phyloP scores from a whole-genome alignment of 2,329 filamentous ascomycete genomes.

The Aspergillus udagawae region DNA sequence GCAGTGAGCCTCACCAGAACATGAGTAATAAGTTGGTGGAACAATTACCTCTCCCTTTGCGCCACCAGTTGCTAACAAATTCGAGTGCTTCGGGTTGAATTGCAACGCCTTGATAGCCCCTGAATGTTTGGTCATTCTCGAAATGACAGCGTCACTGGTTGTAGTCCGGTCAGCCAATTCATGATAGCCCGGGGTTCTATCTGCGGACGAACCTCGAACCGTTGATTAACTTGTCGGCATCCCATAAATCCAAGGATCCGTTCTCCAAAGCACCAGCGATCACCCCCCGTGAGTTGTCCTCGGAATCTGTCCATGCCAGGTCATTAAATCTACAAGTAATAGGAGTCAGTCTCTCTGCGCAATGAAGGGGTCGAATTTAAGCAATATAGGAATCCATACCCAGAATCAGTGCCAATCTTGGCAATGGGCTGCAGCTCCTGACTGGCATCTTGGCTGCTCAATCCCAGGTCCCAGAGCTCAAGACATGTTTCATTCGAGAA shows the following conservation, averaged over 20 bases:
- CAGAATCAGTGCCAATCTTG: conserved; percentile 82
- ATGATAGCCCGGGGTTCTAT: not conserved
- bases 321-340: conserved; percentile 74
- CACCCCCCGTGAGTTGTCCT: conserved; percentile 75
- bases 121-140: conserved; percentile 82
- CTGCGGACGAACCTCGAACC: conserved; percentile 45
- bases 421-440: conserved; percentile 81
- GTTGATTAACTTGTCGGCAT: conserved; percentile 66
- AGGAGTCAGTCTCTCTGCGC: conserved; percentile 18
- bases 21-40: not conserved
- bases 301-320: conserved; percentile 85
- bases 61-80: conserved; percentile 87
- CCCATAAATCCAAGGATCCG: conserved; percentile 89
- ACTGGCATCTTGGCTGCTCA: conserved; percentile 71
- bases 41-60: conserved; percentile 72
- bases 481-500: conserved; percentile 97
- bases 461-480: conserved; percentile 89
- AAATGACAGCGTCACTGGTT: conserved; percentile 69
- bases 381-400: conserved; percentile 51
- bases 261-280: conserved; percentile 95
- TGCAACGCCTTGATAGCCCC: conserved; percentile 91
- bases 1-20: conserved; percentile 5
- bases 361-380: not conserved
- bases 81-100: conserved; percentile 90
- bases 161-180: conserved; percentile 15